phyloP scores from a whole-genome alignment of 306 rosid species.

The Trifolium repens region DNA sequence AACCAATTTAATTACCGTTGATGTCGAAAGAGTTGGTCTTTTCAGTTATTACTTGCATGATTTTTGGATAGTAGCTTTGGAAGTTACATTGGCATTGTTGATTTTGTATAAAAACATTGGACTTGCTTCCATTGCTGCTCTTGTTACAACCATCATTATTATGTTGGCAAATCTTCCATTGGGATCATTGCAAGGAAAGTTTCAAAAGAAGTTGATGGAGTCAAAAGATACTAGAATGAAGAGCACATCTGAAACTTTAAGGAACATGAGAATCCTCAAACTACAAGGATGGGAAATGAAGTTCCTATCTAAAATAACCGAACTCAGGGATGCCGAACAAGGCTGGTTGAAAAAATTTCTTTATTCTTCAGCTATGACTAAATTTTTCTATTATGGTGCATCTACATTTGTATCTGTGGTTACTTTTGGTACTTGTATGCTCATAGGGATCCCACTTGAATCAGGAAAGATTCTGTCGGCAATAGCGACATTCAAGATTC shows the following conservation, averaged over 20 bases:
- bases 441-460: constrained; percentile 61
- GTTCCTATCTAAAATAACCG: constrained; percentile 52
- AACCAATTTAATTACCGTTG: constrained; percentile 59
- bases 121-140: constrained; percentile 53
- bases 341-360: constrained; percentile 55
- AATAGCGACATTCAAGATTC: constrained; percentile 57
- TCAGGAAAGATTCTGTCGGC: constrained; percentile 61
- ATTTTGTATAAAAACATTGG: constrained; percentile 60
- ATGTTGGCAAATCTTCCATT: constrained; percentile 61
- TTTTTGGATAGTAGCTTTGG: constrained; percentile 49
- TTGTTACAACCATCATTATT: constrained; percentile 51
- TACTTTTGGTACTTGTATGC: constrained; percentile 56
- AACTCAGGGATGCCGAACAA: constrained; percentile 50
- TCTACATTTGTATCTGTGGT: constrained; percentile 59
- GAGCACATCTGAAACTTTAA: constrained; percentile 61
- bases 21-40: constrained; percentile 55
- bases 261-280: constrained; percentile 69
- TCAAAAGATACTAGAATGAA: constrained; percentile 66
- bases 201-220: constrained; percentile 59
- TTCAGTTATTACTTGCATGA: constrained; percentile 54
- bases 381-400: constrained; percentile 53
- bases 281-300: constrained; percentile 79
- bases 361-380: constrained; percentile 41
- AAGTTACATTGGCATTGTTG: constrained; percentile 50
- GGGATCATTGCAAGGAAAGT: constrained; percentile 51